Base-by-base conservation (phyloP, 345 rosid species). In the Mallotus nudiflorus region DNA sequence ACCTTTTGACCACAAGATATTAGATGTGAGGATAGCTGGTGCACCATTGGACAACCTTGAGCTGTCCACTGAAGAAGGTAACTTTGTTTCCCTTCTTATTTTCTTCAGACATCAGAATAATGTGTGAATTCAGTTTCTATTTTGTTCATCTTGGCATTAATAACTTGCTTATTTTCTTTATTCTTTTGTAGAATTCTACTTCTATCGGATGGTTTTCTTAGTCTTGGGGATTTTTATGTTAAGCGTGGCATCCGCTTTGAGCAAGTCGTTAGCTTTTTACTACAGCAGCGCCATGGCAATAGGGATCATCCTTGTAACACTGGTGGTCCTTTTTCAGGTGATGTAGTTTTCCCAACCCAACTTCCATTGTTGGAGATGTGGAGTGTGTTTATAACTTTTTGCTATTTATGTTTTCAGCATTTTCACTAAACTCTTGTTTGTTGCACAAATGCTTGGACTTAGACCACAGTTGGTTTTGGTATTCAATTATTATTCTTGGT, bases 241-340 rank as follows among this genome's bases (percentile, higher is more conserved):
- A 83, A 87, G 80, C 52, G 81, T 81, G 65, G 93, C 97, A 66
- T 79, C 95, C 45, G 31, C 78, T 14, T 68, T 90, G 74, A 91
- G 98, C 89, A 75, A 87, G 70, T 94, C 98, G 18, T 73, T 94
- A 70, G 84, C 76, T 6, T 91, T 94, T 80, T 94, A 91, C 85
- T 94, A 94, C 75, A 68, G 92, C 80, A 85, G 98, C 77, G 95
- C 97, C 42, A 94, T 94, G 97, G 85, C 89, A 75, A 77, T 88
- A 73, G 98, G 98, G 22, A 74, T 91, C 75, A 76, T 94, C 82
- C 98, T 94, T 78, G 96, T 94, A 45, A 75, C 90, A 72, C 65
- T 94, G 72, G 83, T 91, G 64, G 86, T 94, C 46, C 92, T 94
- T 65, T 94, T 91, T 77, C 98, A 94, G 97, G 98, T 94, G 75